Evolutionary conservation across 1,139 yeast species (phyloP).

Genomic region (Pichia sp.): DNA sequence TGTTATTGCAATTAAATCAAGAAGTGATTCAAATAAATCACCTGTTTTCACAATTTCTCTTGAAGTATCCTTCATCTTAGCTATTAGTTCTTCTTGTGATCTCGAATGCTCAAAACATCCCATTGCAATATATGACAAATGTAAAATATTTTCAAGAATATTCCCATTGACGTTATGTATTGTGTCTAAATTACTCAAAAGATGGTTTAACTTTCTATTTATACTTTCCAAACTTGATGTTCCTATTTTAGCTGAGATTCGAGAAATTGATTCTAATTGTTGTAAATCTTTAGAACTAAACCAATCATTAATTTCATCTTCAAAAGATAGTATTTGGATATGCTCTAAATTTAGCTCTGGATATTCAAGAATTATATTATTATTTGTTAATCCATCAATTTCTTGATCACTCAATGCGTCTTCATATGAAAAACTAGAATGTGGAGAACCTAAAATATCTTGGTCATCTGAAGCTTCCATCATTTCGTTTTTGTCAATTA

Average conservation of each 20-base stretch:
- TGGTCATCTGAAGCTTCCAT: conserved; percentile 27
- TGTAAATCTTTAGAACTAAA: conserved; percentile 46
- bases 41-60: conserved; percentile 3
- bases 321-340: conserved; percentile 35
- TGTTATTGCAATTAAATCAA: conserved; percentile 7
- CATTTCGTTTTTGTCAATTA: conserved; percentile 29
- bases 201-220: neutral
- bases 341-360: conserved; percentile 42
- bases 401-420: conserved; percentile 18
- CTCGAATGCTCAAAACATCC: conserved; percentile 21
- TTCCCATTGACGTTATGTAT: conserved; percentile 5
- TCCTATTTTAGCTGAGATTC: conserved; percentile 3
- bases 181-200: neutral
- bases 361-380: conserved; percentile 26
- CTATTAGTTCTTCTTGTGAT: conserved; percentile 14
- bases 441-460: conserved; percentile 25
- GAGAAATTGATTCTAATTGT: conserved; percentile 20
- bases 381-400: conserved; percentile 28
- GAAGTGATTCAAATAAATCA: conserved; percentile 5
- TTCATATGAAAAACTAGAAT: conserved; percentile 23
- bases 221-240: conserved; percentile 3
- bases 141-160: conserved; percentile 8
- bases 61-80: conserved; percentile 14
- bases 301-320: conserved; percentile 56
- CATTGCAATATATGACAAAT: conserved; percentile 20